Base-by-base conservation (phyloP, 495 filamentous ascomycete species). In the Jackrogersella minutella region DNA sequence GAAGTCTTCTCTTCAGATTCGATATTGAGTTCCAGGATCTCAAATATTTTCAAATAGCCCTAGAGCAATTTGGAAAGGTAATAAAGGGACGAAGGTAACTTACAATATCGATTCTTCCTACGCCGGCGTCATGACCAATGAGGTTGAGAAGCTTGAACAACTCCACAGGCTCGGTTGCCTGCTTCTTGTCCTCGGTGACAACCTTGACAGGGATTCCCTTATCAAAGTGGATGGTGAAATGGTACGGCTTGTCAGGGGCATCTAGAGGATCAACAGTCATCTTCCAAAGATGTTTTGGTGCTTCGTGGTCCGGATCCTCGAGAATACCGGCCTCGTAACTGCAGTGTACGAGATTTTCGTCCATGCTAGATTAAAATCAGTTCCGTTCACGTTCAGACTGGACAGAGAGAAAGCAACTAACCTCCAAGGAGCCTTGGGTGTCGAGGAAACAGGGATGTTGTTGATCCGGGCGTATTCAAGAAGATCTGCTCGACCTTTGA, bases 291-390 rank as follows among this genome's bases (percentile, higher is more conserved):
- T 96, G 88, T 64, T 85, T 80, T 56, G 91, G 89, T 28, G 93
- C 86, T 9, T 83, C 80, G 55, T 80, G 76, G 70, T 88, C 78
- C 36, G 84, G 86, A 73, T 91, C 84, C 78, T 92, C 90, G n/a
- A 49, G 44, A 3, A 49, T 49, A 64, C 93, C 93, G 47, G 90
- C 90, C 82, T 97, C 93, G 74, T 96, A 97, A 46, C 81, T 86
- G 85, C 92, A 97, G 78, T 97, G 93, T 19, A 92, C 92, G 61
- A 95, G 80, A 82, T 97, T 97, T 78, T 92, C 91, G 66, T 96
- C 93, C 87, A 90, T 91, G 68, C 80, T 50, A 31, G 0, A 24
- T 19, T 4, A 37, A 5, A 24, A 9, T 59, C 4, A 59, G 44
- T 16, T 21, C 9, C 3, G 5, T 17, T 11, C n/a, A 22, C 24